Evolutionary conservation across 257 asterid genomes (phyloP).

Genomic region (Solanum pennellii): DNA sequence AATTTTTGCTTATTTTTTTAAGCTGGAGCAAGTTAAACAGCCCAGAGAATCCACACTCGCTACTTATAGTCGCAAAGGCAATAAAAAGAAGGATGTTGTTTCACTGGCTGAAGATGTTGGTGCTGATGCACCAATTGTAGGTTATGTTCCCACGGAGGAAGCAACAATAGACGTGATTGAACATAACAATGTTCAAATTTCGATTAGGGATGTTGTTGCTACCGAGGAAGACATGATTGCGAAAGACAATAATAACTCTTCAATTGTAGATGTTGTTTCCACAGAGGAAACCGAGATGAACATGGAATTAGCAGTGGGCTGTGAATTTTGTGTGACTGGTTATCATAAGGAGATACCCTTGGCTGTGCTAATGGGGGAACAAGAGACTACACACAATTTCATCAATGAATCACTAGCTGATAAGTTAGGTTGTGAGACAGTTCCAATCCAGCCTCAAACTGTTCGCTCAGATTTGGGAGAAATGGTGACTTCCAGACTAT

Average conservation of each 20-base stretch:
- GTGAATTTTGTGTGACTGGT: not conserved
- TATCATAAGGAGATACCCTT: not conserved
- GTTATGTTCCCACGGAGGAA: too few species aligned
- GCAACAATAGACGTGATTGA: too few species aligned
- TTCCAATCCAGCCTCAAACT: not conserved
- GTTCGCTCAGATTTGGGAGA: not conserved
- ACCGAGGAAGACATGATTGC: too few species aligned
- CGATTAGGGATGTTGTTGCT: too few species aligned
- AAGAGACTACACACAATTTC: not conserved
- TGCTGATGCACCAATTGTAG: not conserved
- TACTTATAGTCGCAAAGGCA: not conserved
- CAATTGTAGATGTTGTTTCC: not conserved
- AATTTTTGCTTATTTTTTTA: not conserved
- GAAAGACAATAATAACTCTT: too few species aligned
- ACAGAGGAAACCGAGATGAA: not conserved
- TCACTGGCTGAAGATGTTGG: not conserved
- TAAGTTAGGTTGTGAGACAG: not conserved
- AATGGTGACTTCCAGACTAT: not conserved
- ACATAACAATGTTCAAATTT: too few species aligned
- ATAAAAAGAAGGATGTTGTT: not conserved
- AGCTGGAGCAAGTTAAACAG: not conserved
- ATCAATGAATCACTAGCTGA: not conserved
- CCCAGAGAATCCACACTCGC: not conserved
- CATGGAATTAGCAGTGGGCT: not conserved
- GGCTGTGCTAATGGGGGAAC: not conserved